Percentiles rank a stretch among this genome's conserved stretches.
phyloP scores from a whole-genome alignment of 83 land plant genomes.

The Larix sibirica region DNA sequence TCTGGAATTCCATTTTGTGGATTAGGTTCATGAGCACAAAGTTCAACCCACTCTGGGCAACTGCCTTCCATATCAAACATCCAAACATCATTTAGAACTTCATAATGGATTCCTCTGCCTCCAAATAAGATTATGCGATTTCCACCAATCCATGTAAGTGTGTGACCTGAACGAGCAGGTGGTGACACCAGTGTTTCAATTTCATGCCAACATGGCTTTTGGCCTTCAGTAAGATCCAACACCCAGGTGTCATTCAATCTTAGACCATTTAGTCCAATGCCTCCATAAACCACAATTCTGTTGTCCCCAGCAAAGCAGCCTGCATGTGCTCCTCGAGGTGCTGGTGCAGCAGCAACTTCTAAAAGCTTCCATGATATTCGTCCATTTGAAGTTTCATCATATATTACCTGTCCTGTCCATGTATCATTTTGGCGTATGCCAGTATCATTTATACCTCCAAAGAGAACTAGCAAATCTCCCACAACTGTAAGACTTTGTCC shows the following conservation, averaged over 20 bases:
- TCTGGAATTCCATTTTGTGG: constrained; percentile 49
- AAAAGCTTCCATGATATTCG: constrained; percentile 71
- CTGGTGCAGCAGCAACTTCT: constrained; percentile 65
- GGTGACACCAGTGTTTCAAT: constrained; percentile 55
- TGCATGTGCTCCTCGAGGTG: constrained; percentile 96
- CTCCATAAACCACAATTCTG: constrained; percentile 84
- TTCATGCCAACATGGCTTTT: constrained; percentile 59
- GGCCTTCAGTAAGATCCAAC: constrained; percentile 63
- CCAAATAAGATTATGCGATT: constrained; percentile 77
- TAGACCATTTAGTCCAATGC: constrained; percentile 78
- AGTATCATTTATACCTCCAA: constrained; percentile 92
- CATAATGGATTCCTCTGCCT: constrained; percentile 83
- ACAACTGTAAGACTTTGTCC: constrained; percentile 83
- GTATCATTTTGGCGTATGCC: constrained; percentile 93
- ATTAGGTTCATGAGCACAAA: constrained; percentile 39
- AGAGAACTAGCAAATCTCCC: constrained; percentile 71
- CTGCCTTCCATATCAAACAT: constrained; percentile 57
- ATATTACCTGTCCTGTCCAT: constrained; percentile 60
- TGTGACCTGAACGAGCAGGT: constrained; percentile 89
- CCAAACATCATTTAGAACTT: constrained; percentile 95
- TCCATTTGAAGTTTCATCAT: constrained; percentile 22
- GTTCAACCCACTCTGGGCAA: constrained; percentile 66
- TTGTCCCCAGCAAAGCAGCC: constrained; percentile 70
- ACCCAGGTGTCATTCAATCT: constrained; percentile 93
- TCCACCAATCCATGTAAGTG: constrained; percentile 79